phyloP scores from a whole-genome alignment of 2,329 filamentous ascomycete species.

The Pseudocercospora fijiensis region DNA sequence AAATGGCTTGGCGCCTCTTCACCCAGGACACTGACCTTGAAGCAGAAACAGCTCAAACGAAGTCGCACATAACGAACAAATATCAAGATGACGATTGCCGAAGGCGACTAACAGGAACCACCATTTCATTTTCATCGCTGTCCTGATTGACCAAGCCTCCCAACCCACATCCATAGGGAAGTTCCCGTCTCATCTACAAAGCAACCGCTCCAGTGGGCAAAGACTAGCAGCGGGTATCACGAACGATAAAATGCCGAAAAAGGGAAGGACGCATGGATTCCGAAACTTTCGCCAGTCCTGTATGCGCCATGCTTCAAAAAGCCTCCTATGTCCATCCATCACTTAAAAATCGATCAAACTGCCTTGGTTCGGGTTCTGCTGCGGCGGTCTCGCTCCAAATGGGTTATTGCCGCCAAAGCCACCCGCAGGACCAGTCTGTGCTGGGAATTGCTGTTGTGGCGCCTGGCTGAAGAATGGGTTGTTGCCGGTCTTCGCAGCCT shows the following conservation, averaged over 20 bases:
- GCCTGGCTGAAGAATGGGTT: conserved; percentile 83
- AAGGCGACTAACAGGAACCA: not conserved
- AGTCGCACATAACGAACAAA: not conserved
- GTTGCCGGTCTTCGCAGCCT: conserved; percentile 67
- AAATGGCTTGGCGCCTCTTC: too few relatives aligned
- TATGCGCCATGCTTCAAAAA: conserved; percentile 5
- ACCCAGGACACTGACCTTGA: not conserved
- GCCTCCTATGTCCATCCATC: not conserved
- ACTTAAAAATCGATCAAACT: conserved; percentile 60
- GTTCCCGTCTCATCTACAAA: conserved; percentile 2
- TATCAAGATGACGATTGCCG: not conserved
- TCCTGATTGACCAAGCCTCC: not conserved
- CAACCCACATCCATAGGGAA: not conserved
- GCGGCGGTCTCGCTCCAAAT: conserved; percentile 55
- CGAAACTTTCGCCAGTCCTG: conserved; percentile 3
- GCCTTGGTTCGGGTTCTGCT: conserved; percentile 43
- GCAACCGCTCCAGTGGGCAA: conserved; percentile 4
- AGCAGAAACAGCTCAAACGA: too few relatives aligned
- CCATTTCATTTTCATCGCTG: not conserved
- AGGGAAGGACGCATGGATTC: not conserved
- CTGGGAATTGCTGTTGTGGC: conserved; percentile 46
- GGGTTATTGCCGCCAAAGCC: conserved; percentile 52
- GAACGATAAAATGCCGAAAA: not conserved
- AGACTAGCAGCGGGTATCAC: conserved; percentile 6
- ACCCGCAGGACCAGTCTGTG: conserved; percentile 52